Evolutionary conservation across 2,329 filamentous ascomycete genomes (phyloP).

Genomic region (Macrophomina phaseolina): DNA sequence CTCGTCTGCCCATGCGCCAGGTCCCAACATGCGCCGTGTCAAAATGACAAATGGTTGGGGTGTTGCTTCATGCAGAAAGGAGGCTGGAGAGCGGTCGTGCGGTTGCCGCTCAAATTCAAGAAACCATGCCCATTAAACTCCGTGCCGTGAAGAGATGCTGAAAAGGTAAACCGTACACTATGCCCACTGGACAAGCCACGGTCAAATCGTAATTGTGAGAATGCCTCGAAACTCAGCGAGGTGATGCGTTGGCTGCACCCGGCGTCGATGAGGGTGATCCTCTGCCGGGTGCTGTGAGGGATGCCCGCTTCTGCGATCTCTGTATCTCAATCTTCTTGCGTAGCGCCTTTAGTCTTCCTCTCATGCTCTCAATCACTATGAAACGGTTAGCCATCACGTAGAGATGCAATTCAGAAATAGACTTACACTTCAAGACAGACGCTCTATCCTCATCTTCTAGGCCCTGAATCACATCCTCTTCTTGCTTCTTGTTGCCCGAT

Average conservation of each 20-base stretch:
- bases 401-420: not conserved
- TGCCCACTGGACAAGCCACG: not conserved
- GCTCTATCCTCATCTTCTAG: conserved; percentile 74
- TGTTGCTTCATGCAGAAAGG: conserved; percentile 23
- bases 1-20: conserved; percentile 27
- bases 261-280: conserved; percentile 21
- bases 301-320: conserved; percentile 40
- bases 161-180: conserved; percentile 1
- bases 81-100: conserved; percentile 17
- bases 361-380: conserved; percentile 54
- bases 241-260: conserved; percentile 16
- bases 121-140: conserved; percentile 26
- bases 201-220: not conserved
- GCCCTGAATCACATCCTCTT: conserved; percentile 58
- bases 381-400: not conserved
- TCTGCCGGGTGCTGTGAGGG: conserved; percentile 22
- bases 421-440: conserved; percentile 74
- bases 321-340: conserved; percentile 53
- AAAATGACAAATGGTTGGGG: conserved; percentile 23
- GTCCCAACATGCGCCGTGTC: conserved; percentile 25
- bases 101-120: conserved; percentile 12
- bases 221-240: conserved; percentile 9
- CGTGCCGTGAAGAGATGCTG: conserved; percentile 22
- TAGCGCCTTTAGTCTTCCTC: conserved; percentile 48
- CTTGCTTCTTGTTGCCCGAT: conserved; percentile 54